Evolutionary conservation across 2,329 filamentous ascomycete genomes (phyloP).

Genomic region (Epichloe typhina): DNA sequence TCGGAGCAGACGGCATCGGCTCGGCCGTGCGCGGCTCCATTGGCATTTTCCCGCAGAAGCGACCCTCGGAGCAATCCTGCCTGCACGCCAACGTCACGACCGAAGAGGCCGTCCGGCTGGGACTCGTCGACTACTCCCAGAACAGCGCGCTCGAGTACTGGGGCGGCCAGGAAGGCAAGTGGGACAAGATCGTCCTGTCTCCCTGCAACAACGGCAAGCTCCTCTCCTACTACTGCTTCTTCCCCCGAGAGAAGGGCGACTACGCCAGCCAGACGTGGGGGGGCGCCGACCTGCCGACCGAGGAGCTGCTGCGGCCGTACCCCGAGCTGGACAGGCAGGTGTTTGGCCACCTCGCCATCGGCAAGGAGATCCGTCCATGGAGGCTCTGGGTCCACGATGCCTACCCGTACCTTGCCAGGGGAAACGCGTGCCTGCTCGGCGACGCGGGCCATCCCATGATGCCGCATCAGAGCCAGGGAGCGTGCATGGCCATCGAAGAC

Average conservation of each 20-base stretch:
- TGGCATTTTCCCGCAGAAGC: constrained; percentile 47
- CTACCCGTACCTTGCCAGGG: constrained; percentile 43
- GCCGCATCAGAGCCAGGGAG: constrained; percentile 54
- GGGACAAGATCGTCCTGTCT: constrained; percentile 58
- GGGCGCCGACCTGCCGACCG: constrained; percentile 36
- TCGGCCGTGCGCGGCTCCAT: constrained; percentile 49
- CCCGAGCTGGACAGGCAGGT: constrained; percentile 47
- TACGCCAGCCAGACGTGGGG: constrained; percentile 51
- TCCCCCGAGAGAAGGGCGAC: constrained; percentile 42
- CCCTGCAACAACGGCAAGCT: constrained; percentile 54
- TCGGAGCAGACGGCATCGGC: constrained; percentile 56
- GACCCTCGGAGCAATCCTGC: constrained; percentile 47
- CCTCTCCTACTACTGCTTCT: constrained; percentile 59
- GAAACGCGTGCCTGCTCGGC: constrained; percentile 43
- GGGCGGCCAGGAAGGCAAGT: constrained; percentile 50
- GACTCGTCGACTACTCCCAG: constrained; percentile 48
- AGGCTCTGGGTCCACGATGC: constrained; percentile 47
- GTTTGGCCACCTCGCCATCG: constrained; percentile 41
- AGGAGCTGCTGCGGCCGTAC: constrained; percentile 48
- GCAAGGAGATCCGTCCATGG: constrained; percentile 52
- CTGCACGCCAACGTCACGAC: constrained; percentile 52
- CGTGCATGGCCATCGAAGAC: constrained; percentile 54
- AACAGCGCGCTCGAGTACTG: constrained; percentile 54
- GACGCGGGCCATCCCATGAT: constrained; percentile 58
- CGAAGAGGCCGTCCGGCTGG: constrained; percentile 43